Evolutionary conservation across 306 rosid species (phyloP).

Genomic region (Amphicarpaea edgeworthii): DNA sequence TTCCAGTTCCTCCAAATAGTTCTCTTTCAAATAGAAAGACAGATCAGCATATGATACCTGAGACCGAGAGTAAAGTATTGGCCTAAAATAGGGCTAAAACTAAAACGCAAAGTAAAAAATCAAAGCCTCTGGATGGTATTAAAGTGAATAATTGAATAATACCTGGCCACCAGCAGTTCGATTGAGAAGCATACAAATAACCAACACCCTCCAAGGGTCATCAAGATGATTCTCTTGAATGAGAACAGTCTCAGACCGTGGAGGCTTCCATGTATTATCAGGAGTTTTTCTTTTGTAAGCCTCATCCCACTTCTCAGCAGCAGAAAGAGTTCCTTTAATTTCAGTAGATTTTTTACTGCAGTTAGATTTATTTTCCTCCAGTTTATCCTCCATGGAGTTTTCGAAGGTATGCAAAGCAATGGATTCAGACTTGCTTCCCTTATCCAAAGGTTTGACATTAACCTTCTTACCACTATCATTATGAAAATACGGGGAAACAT

Average conservation of each 20-base stretch:
- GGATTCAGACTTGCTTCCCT: not conserved
- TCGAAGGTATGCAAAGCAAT: not conserved
- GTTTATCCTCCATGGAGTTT: not conserved
- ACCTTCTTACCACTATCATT: conserved; percentile 4
- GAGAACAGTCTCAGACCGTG: conserved; percentile 58
- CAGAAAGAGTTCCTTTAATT: conserved; percentile 37
- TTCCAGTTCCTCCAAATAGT: not conserved
- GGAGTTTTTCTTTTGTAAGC: conserved; percentile 64
- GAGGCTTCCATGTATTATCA: conserved; percentile 75
- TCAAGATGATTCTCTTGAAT: conserved; percentile 71
- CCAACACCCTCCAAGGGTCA: conserved; percentile 85
- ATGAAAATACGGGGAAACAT: conserved; percentile 32
- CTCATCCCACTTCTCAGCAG: conserved; percentile 51
- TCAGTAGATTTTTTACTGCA: not conserved
- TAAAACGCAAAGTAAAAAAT: conserved; percentile 12
- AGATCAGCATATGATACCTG: not conserved
- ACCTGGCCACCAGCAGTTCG: conserved; percentile 68
- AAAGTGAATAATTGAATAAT: conserved; percentile 14
- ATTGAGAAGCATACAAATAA: conserved; percentile 77
- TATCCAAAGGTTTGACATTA: not conserved
- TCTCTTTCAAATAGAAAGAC: not conserved
- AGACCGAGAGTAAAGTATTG: not conserved
- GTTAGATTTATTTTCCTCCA: conserved; percentile 9
- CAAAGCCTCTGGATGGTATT: not conserved
- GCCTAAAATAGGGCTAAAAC: conserved; percentile 3